Conservation (phyloP, 805 yeast genomes). For the Saccharomycopsis selenospora region DNA sequence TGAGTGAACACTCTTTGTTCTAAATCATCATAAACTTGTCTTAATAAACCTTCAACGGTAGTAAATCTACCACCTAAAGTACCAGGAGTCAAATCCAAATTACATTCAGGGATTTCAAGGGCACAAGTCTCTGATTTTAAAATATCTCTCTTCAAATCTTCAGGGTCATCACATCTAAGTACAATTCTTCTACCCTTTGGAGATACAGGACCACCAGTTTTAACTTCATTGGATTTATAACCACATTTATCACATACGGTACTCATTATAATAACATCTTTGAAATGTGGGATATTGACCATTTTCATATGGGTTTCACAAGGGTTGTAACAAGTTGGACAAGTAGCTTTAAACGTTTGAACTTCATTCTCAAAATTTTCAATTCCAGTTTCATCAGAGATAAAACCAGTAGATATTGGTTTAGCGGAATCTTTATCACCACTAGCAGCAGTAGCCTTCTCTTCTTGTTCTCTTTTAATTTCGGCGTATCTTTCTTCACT, state of each 20-base stretch:
- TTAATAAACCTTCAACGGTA: conserved; percentile 86
- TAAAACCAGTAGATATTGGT: conserved; percentile 49
- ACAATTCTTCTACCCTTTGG: conserved; percentile 70
- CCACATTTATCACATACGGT: conserved; percentile 92
- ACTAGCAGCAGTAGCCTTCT: conserved; percentile 21
- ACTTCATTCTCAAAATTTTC: conserved; percentile 86
- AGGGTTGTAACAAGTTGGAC: conserved; percentile 78
- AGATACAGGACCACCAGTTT: conserved; percentile 97
- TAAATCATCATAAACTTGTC: conserved; percentile 85
- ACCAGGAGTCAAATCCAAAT: conserved; percentile 88
- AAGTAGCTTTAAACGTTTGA: conserved; percentile 85
- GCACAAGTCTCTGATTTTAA: conserved; percentile 93
- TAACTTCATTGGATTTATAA: conserved; percentile 93
- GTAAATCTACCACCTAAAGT: conserved; percentile 98
- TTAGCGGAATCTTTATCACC: conserved; percentile 17
- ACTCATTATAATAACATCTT: conserved; percentile 94
- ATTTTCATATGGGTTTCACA: conserved; percentile 96
- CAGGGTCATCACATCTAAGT: conserved; percentile 68
- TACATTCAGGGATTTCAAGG: conserved; percentile 75
- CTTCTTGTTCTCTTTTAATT: conserved; percentile 31
- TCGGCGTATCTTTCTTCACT: conserved; percentile 35
- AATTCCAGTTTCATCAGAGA: conserved; percentile 68
- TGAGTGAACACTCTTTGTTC: conserved; percentile 76
- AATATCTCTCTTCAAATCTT: conserved; percentile 90
- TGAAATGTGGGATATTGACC: conserved; percentile 95